These are phyloP conservation scores for Diaporthe destruens DNA, from an alignment of 2,329 filamentous ascomycete species.

Conservation along the genomic window DNA sequence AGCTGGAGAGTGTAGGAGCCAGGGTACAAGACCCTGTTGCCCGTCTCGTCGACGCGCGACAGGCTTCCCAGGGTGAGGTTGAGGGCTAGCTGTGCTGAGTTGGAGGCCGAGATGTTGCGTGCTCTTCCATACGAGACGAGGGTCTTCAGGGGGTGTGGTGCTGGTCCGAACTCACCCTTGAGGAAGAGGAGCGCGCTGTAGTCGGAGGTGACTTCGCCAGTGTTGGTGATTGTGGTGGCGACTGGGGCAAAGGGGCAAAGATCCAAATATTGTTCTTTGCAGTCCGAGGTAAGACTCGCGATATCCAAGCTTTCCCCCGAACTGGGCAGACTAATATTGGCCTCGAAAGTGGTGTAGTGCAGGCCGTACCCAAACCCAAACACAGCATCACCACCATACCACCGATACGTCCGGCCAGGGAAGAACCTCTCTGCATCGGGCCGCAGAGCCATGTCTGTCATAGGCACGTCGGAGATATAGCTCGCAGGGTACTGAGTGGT, in stretches of 20 bases:
- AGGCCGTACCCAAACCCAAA: slow-evolving; percentile 68
- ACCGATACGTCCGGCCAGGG: slow-evolving; percentile 70
- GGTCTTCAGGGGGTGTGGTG: slow-evolving; percentile 65
- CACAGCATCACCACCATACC: slow-evolving; percentile 65
- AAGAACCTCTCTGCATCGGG: slow-evolving; percentile 49
- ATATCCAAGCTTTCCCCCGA: slow-evolving; percentile 49
- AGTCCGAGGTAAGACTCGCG: slow-evolving; percentile 50
- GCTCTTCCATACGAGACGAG: slow-evolving; percentile 65
- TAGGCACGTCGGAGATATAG: slow-evolving; percentile 63
- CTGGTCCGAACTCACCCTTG: slow-evolving; percentile 58
- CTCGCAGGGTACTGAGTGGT: slow-evolving; percentile 67
- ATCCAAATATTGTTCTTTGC: slow-evolving; percentile 55
- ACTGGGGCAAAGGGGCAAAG: slow-evolving; percentile 58
- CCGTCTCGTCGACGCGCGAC: slow-evolving; percentile 61
- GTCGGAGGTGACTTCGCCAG: slow-evolving; percentile 60
- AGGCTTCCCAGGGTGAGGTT: slow-evolving; percentile 62
- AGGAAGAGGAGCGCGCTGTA: slow-evolving; percentile 66
- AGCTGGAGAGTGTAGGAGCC: slow-evolving; percentile 63
- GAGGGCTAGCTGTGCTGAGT: slow-evolving; percentile 51
- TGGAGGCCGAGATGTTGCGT: slow-evolving; percentile 51
- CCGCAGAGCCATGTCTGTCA: slow-evolving; percentile 68
- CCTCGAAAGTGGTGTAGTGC: slow-evolving; percentile 68
- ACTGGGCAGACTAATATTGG: slow-evolving; percentile 44
- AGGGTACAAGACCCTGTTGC: slow-evolving; percentile 65
- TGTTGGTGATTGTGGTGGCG: slow-evolving; percentile 61